Evolutionary conservation across 1,139 yeast species (phyloP).

Genomic region (Suhomyces bolitotheri): DNA sequence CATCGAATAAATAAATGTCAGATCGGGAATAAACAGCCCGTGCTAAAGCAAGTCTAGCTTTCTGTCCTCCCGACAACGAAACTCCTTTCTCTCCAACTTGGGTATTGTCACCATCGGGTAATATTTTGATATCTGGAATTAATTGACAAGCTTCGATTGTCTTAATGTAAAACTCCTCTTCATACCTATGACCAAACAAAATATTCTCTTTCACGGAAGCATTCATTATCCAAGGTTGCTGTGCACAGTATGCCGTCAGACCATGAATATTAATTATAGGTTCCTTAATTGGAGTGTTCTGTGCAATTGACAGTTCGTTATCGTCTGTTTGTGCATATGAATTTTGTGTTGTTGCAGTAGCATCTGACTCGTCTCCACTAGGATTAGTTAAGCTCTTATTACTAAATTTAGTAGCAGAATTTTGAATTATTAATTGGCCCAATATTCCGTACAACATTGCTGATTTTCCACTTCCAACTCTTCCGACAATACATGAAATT

Average conservation of each 20-base stretch:
- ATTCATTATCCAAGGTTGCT: constrained; percentile 87
- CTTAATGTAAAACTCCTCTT: constrained; percentile 71
- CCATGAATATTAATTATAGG: constrained; percentile 22
- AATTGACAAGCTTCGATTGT: constrained; percentile 85
- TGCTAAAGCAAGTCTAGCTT: constrained; percentile 89
- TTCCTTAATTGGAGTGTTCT: background rate
- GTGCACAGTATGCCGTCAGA: constrained; percentile 37
- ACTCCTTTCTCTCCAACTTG: constrained; percentile 97
- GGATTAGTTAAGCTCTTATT: background rate
- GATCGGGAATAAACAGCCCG: constrained; percentile 96
- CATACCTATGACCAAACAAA: constrained; percentile 81
- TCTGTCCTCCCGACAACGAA: constrained; percentile 96
- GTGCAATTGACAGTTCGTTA: background rate
- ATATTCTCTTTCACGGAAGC: constrained; percentile 90
- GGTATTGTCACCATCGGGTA: constrained; percentile 89
- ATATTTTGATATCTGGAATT: constrained; percentile 67
- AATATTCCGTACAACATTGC: constrained; percentile 28
- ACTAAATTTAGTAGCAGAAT: background rate
- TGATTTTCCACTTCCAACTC: constrained; percentile 32
- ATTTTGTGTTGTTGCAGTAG: background rate
- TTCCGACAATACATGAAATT: constrained; percentile 24
- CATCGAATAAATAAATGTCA: constrained; percentile 86
- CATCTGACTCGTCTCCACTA: background rate
- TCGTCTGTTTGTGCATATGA: background rate
- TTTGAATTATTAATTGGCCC: constrained; percentile 23